A percentile compares a stretch with the other conserved stretches of the same genome.
phyloP scores from a whole-genome alignment of 768 basidiomycete species.

The Suillus lakei region DNA sequence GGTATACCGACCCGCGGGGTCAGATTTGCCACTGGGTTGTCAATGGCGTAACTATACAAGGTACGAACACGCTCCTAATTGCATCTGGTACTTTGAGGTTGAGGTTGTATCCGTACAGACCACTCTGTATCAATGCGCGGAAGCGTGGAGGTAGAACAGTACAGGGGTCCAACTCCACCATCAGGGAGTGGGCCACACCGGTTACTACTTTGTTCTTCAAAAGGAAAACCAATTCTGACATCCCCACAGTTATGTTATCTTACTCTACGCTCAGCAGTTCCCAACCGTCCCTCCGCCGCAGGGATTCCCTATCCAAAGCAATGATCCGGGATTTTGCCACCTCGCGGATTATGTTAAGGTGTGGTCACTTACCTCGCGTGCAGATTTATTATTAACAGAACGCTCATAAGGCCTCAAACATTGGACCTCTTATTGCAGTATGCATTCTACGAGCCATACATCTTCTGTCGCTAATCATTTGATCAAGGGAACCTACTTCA shows the following conservation, averaged over 20 bases:
- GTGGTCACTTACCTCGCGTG: slow-evolving; percentile 14
- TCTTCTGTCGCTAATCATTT: slow-evolving; percentile 7
- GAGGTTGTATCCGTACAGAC: slow-evolving; percentile 23
- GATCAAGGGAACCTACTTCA: slow-evolving; percentile 68
- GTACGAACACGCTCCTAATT: slow-evolving; percentile 33
- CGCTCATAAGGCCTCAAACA: slow-evolving; percentile 47
- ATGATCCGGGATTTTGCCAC: slow-evolving; percentile 59
- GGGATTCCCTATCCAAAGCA: slow-evolving; percentile 53
- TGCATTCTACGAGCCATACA: slow-evolving; percentile 14
- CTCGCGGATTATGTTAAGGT: slow-evolving; percentile 63
- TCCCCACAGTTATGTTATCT: slow-evolving; percentile 62
- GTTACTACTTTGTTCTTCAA: slow-evolving; percentile 38
- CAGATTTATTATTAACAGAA: background rate
- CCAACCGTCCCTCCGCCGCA: slow-evolving; percentile 61
- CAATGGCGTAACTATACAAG: slow-evolving; percentile 59
- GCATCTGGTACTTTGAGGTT: background rate
- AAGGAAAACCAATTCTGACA: background rate
- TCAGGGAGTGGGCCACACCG: slow-evolving; percentile 76
- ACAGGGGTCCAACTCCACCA: slow-evolving; percentile 74
- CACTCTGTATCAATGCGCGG: slow-evolving; percentile 46
- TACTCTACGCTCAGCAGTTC: slow-evolving; percentile 66
- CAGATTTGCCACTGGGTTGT: slow-evolving; percentile 84
- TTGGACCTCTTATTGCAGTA: slow-evolving; percentile 68
- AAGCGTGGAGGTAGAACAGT: slow-evolving; percentile 61
- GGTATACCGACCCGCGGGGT: slow-evolving; percentile 57